Evolutionary conservation across 2,329 filamentous ascomycete species (phyloP).

Genomic region (Penicillium sp.): DNA sequence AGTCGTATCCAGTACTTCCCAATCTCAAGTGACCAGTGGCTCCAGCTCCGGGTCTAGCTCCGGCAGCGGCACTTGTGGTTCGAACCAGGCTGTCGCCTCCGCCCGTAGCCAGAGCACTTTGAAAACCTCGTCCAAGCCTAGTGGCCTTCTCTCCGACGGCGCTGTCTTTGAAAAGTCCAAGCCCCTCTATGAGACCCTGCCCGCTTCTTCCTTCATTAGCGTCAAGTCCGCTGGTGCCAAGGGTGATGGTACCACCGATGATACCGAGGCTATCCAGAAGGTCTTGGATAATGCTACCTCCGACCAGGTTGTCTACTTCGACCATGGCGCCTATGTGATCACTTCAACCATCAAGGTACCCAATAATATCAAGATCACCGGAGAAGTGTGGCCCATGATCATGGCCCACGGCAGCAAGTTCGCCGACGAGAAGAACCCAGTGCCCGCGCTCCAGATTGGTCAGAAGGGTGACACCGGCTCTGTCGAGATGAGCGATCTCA

Average conservation of each 20-base stretch:
- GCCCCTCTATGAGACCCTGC: slow-evolving; percentile 75
- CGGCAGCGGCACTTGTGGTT: slow-evolving; percentile 20
- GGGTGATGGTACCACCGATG: slow-evolving; percentile 83
- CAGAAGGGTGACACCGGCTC: slow-evolving; percentile 70
- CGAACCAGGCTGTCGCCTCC: slow-evolving; percentile 35
- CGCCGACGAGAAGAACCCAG: slow-evolving; percentile 69
- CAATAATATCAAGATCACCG: slow-evolving; percentile 79
- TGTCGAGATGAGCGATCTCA: slow-evolving; percentile 83
- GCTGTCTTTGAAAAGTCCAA: slow-evolving; percentile 79
- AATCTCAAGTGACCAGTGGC: slow-evolving; percentile 9
- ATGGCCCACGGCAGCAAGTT: slow-evolving; percentile 77
- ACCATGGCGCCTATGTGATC: slow-evolving; percentile 63
- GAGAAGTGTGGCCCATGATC: slow-evolving; percentile 87
- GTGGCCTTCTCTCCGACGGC: slow-evolving; percentile 62
- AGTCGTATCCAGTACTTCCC: too few species aligned
- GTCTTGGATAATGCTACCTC: slow-evolving; percentile 65
- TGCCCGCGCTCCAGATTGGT: slow-evolving; percentile 83
- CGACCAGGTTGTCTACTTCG: slow-evolving; percentile 62
- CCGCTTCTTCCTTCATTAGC: slow-evolving; percentile 70
- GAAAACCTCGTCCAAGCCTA: slow-evolving; percentile 61
- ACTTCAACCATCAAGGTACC: slow-evolving; percentile 60
- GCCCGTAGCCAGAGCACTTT: slow-evolving; percentile 59
- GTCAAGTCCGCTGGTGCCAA: slow-evolving; percentile 79
- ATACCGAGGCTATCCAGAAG: slow-evolving; percentile 78
- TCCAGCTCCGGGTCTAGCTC: slow-evolving; percentile 11